phyloP scores from a whole-genome alignment of 768 basidiomycete species.

The Leccinum truebloodii region DNA sequence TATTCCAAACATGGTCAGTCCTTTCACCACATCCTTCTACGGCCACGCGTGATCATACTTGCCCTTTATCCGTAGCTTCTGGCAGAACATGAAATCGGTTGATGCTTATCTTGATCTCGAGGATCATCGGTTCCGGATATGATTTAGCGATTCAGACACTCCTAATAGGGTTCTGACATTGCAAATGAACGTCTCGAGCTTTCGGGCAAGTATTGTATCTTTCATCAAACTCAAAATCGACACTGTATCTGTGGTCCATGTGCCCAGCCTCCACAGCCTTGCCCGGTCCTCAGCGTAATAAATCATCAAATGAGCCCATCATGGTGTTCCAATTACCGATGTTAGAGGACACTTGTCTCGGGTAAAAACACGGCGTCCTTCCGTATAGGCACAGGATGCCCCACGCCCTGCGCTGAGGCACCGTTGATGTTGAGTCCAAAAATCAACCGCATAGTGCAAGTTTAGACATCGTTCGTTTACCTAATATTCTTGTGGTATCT shows the following conservation, averaged over 20 bases:
- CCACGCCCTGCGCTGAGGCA: not conserved
- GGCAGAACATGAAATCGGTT: conserved; percentile 89
- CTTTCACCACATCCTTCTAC: conserved; percentile 8
- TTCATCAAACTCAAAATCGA: not conserved
- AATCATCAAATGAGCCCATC: not conserved
- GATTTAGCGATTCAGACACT: not conserved
- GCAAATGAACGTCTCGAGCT: not conserved
- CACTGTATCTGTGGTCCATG: not conserved
- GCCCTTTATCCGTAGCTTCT: conserved; percentile 58
- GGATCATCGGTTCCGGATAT: not conserved
- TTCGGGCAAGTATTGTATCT: not conserved
- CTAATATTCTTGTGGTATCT: not conserved
- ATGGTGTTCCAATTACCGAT: not conserved
- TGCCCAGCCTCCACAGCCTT: not conserved
- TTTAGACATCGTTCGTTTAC: not conserved
- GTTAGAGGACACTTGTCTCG: not conserved
- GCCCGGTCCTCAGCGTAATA: not conserved
- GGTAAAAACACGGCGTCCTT: not conserved
- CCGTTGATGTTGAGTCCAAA: not conserved
- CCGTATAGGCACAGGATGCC: not conserved
- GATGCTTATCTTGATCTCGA: not conserved
- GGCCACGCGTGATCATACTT: conserved; percentile 1
- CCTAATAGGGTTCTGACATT: not conserved
- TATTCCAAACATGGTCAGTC: conserved; percentile 97
- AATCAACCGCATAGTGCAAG: not conserved